A percentile compares a stretch with the other conserved stretches of the same genome.
These are phyloP conservation scores for Protoeuglena noctilucae DNA, from an alignment of 139 green algal genomes.

Conservation along the genomic window DNA sequence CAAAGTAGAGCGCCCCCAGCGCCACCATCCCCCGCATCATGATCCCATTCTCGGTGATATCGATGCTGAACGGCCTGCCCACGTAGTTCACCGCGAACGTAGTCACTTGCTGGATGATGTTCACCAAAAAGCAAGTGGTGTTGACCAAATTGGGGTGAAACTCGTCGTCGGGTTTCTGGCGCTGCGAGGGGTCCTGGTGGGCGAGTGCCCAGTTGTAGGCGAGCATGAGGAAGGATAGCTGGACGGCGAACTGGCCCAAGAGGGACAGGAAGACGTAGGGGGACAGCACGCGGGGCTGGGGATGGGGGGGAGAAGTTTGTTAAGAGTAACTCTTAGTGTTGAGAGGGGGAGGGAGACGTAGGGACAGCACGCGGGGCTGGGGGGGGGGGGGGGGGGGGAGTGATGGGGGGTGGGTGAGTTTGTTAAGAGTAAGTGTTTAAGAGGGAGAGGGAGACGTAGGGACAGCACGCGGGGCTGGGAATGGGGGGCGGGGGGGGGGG, in stretches of 20 bases:
- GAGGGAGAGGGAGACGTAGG: too few species aligned
- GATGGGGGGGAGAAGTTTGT: too few species aligned
- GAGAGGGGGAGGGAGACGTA: too few species aligned
- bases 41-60: conserved; percentile 49
- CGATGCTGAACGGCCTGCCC: conserved; percentile 75
- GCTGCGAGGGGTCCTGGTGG: conserved; percentile 21
- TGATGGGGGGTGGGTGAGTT: too few species aligned
- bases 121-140: conserved; percentile 84
- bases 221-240: conserved; percentile 53
- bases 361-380: too few species aligned
- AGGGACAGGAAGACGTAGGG: conserved; percentile 82
- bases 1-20: neutral
- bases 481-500: too few species aligned
- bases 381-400: too few species aligned
- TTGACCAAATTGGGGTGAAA: conserved; percentile 97
- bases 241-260: conserved; percentile 74
- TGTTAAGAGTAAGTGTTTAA: too few species aligned
- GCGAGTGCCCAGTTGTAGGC: conserved; percentile 35
- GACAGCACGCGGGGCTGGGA: too few species aligned
- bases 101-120: conserved; percentile 64
- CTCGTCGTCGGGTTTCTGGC: conserved; percentile 50
- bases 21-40: conserved; percentile 33
- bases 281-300: conserved; percentile 84
- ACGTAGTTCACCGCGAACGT: conserved; percentile 96
- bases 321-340: too few species aligned